Base-by-base conservation (phyloP, 2,329 filamentous ascomycete genomes). In the Botrytis squamosa region DNA sequence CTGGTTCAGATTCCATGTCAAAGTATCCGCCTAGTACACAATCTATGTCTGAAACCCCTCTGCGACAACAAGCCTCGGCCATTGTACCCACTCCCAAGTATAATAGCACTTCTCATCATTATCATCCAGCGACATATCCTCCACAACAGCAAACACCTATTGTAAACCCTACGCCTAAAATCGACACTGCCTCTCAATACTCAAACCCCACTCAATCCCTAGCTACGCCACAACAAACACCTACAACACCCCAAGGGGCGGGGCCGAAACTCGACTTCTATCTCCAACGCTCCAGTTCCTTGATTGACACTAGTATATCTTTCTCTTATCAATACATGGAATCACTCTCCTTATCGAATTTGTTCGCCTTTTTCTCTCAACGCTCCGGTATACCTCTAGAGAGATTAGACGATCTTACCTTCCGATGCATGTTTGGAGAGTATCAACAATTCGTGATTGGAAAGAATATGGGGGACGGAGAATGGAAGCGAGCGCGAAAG, bases 361-460 rank as follows among this genome's bases (percentile, higher is more conserved):
- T 73, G 10, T 73, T 73, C 64, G 59, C 52, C 4, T 70, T 69
- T 14, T 73, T 73, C 49, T 52, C 71, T 18, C 49, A 60, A 42
- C 52, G 40, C 52, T 73, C 64, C 18, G 29, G 52, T 25, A n/a
- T 69, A 33, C 25, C 71, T 10, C 18, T 70, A 12, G 38, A 60
- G 22, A 57, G 20, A 59, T 62, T 73, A 22, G 36, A 62, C 12
- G 40, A 57, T 25, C 38, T 73, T 52, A 69, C 65, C 14, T 73
- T 73, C 40, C 49, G 71, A 29, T 69, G 63, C 22, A 73, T 73
- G 71, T 73, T 73, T 70, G 71, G 71, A 29, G 64, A 73, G 25
- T 69, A 73, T 52, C 65, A 69, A 42, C 38, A 60, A 69, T 73
- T 68, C 10, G 71, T 69, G 22, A 29, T 73, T 36, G 49, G 65